phyloP scores from a whole-genome alignment of 1,284 basidiomycete genomes.

The Sporisorium reilianum region DNA sequence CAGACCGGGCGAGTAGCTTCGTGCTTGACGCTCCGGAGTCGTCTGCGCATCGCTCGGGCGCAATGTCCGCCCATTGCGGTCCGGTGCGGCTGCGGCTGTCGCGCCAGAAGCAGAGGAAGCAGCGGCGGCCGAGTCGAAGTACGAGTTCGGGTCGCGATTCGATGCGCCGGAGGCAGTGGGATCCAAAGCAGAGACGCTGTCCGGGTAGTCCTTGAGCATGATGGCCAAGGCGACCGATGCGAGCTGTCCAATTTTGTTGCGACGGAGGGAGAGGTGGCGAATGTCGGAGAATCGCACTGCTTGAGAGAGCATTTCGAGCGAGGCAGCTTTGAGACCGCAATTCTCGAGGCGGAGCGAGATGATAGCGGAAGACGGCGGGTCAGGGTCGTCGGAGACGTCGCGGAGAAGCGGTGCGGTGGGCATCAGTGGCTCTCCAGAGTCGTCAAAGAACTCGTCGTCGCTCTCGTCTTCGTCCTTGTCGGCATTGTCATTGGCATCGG shows the following conservation, averaged over 20 bases:
- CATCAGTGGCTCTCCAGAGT: conserved; percentile 63
- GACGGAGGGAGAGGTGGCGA: conserved; percentile 64
- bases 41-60: conserved; percentile 12
- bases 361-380: conserved; percentile 46
- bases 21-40: conserved; percentile 24
- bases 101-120: neutral
- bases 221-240: conserved; percentile 51
- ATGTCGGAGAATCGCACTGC: conserved; percentile 62
- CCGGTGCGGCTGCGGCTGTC: neutral
- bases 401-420: conserved; percentile 57
- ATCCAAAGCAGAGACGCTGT: conserved; percentile 21
- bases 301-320: conserved; percentile 60
- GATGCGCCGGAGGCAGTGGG: neutral
- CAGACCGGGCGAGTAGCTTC: conserved; percentile 57
- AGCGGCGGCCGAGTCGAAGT: conserved; percentile 24
- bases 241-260: conserved; percentile 55
- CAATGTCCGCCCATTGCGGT: conserved; percentile 23
- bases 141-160: conserved; percentile 23
- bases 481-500: neutral
- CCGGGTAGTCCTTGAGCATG: conserved; percentile 62
- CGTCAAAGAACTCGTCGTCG: conserved; percentile 56
- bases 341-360: conserved; percentile 65
- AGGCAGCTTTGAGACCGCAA: conserved; percentile 55
- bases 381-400: conserved; percentile 42
- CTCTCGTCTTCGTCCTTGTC: conserved; percentile 38